phyloP scores from a whole-genome alignment of 306 rosid species.

The Trifolium subterraneum region DNA sequence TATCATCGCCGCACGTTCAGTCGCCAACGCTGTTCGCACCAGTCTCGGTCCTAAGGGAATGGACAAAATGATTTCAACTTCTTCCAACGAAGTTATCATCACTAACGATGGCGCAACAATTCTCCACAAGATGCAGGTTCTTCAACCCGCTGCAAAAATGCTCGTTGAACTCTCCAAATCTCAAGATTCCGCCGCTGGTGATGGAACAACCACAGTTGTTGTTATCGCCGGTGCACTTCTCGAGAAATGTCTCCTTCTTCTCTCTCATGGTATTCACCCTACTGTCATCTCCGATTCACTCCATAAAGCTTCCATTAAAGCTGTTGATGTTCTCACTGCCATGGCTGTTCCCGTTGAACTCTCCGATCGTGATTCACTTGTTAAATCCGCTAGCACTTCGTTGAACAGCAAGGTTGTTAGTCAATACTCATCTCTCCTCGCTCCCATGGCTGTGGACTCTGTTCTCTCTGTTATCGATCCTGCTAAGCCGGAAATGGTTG shows the following conservation, averaged over 20 bases:
- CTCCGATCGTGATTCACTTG: constrained; percentile 78
- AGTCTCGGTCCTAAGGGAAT: constrained; percentile 95
- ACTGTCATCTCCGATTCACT: constrained; percentile 87
- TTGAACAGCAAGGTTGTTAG: constrained; percentile 95
- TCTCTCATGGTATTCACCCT: constrained; percentile 89
- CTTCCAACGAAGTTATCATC: constrained; percentile 89
- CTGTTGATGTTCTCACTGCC: constrained; percentile 82
- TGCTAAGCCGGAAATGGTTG: constrained; percentile 72
- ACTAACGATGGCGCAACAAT: constrained; percentile 99
- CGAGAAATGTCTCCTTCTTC: constrained; percentile 66
- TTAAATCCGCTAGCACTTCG: constrained; percentile 88
- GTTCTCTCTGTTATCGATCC: constrained; percentile 80
- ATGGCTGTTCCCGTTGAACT: constrained; percentile 98
- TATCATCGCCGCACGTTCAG: constrained; percentile 83
- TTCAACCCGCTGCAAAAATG: constrained; percentile 98
- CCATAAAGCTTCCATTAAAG: constrained; percentile 78
- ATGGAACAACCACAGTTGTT: constrained; percentile 96
- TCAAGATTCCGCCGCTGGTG: constrained; percentile 93
- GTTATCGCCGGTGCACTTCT: constrained; percentile 89
- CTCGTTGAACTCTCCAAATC: constrained; percentile 95
- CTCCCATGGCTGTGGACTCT: constrained; percentile 89
- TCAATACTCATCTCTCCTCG: constrained; percentile 88
- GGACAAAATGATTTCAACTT: constrained; percentile 97
- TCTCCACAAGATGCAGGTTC: constrained; percentile 95
- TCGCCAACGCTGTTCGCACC: constrained; percentile 90